phyloP scores from a whole-genome alignment of 1,284 basidiomycete species.

The Boletus sp. region DNA sequence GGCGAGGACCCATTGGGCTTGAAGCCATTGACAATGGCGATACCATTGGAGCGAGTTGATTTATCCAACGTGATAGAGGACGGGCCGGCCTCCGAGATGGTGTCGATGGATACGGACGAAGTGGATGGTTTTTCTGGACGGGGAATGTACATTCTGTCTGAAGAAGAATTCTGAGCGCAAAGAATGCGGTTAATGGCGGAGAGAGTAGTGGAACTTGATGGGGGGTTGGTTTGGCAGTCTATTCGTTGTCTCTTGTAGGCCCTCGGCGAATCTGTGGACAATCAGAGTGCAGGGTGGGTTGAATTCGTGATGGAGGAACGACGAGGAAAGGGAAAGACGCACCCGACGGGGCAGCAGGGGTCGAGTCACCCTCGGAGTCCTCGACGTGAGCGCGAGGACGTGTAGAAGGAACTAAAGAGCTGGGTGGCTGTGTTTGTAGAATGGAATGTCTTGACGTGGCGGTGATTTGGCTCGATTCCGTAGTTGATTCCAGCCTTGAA shows the following conservation, averaged over 20 bases:
- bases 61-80: conserved; percentile 52
- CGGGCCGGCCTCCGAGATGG: conserved; percentile 54
- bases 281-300: conserved; percentile 14
- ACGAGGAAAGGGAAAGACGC: conserved; percentile 11
- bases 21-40: conserved; percentile 50
- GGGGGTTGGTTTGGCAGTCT: conserved; percentile 41
- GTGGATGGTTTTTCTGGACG: conserved; percentile 58
- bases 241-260: conserved; percentile 74
- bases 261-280: conserved; percentile 51
- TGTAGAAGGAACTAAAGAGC: conserved; percentile 60
- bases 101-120: conserved; percentile 52
- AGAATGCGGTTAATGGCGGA: conserved; percentile 38
- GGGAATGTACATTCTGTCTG: conserved; percentile 57
- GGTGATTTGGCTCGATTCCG: conserved; percentile 36
- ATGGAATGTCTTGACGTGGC: conserved; percentile 30
- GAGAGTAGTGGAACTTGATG: conserved; percentile 33
- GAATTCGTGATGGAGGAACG: background rate
- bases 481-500: conserved; percentile 51
- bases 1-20: conserved; percentile 36
- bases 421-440: conserved; percentile 36
- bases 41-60: conserved; percentile 54
- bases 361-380: conserved; percentile 47
- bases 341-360: conserved; percentile 36
- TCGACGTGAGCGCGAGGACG: conserved; percentile 67
- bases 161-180: conserved; percentile 32